A percentile compares a stretch with the other conserved stretches of the same genome.
Evolutionary conservation across 2,329 filamentous ascomycete genomes (phyloP).

Genomic region (Arachnomyces sp.): DNA sequence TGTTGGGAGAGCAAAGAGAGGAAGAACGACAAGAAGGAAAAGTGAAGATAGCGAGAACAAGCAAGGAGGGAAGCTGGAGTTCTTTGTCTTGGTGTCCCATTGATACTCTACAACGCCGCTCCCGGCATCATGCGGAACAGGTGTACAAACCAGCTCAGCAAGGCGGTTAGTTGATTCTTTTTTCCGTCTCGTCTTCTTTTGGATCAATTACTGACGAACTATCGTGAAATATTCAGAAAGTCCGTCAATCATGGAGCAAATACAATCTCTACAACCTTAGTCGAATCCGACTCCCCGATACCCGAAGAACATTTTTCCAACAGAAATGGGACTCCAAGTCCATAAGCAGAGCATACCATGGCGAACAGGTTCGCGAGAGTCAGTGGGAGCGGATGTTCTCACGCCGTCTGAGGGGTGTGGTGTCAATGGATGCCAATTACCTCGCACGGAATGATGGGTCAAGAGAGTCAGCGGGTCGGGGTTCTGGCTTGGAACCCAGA

Average conservation of each 20-base stretch:
- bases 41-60: slow-evolving; percentile 2
- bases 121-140: slow-evolving; percentile 37
- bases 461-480: slow-evolving; percentile 72
- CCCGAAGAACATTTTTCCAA: slow-evolving; percentile 74
- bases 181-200: not conserved
- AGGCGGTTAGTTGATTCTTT: slow-evolving; percentile 21
- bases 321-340: slow-evolving; percentile 96
- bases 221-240: slow-evolving; percentile 52
- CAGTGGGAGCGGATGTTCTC: slow-evolving; percentile 94
- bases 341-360: slow-evolving; percentile 76
- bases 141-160: slow-evolving; percentile 33
- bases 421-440: slow-evolving; percentile 73
- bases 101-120: slow-evolving; percentile 12
- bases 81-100: slow-evolving; percentile 5
- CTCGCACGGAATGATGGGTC: slow-evolving; percentile 76
- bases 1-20: not conserved
- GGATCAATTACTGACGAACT: slow-evolving; percentile 2
- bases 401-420: slow-evolving; percentile 68
- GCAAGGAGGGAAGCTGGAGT: slow-evolving; percentile 4
- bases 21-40: slow-evolving; percentile 1
- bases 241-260: slow-evolving; percentile 95
- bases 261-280: slow-evolving; percentile 88
- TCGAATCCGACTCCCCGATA: slow-evolving; percentile 41
- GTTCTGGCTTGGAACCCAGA: slow-evolving; percentile 54
- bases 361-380: slow-evolving; percentile 85